Conservation (phyloP, 805 yeast species). For the Pichia eremophila region DNA sequence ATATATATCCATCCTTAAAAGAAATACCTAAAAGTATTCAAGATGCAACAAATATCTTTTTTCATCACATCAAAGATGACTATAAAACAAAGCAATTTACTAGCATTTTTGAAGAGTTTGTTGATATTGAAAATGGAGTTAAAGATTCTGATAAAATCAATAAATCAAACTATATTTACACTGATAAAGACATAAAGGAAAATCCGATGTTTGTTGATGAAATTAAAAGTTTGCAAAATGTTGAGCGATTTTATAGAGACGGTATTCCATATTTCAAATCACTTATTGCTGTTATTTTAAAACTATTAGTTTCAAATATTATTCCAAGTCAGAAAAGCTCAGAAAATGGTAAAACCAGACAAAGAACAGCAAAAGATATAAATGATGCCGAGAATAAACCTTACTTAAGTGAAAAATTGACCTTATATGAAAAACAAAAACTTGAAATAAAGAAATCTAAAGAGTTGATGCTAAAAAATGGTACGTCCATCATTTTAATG, state of each 20-base stretch:
- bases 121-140: constrained; percentile 56
- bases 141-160: neutral
- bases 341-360: constrained; percentile 17
- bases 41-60: constrained; percentile 69
- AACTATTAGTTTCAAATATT: constrained; percentile 48
- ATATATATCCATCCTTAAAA: constrained; percentile 22
- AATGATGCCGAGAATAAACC: constrained; percentile 8
- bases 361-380: constrained; percentile 7
- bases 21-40: constrained; percentile 63
- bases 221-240: constrained; percentile 37
- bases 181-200: constrained; percentile 21
- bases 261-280: constrained; percentile 52
- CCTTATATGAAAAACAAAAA: constrained; percentile 27
- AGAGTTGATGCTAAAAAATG: constrained; percentile 51
- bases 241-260: constrained; percentile 49
- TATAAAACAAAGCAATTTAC: constrained; percentile 64
- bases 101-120: constrained; percentile 60
- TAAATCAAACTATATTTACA: constrained; percentile 12
- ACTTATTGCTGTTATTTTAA: constrained; percentile 52
- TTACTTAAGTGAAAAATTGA: constrained; percentile 10
- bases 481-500: constrained; percentile 42
- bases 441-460: constrained; percentile 51
- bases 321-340: constrained; percentile 14
- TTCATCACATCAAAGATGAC: constrained; percentile 52
- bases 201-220: constrained; percentile 30